Conservation (phyloP, 75 land plant species). For the Adiantum capillusveneris region DNA sequence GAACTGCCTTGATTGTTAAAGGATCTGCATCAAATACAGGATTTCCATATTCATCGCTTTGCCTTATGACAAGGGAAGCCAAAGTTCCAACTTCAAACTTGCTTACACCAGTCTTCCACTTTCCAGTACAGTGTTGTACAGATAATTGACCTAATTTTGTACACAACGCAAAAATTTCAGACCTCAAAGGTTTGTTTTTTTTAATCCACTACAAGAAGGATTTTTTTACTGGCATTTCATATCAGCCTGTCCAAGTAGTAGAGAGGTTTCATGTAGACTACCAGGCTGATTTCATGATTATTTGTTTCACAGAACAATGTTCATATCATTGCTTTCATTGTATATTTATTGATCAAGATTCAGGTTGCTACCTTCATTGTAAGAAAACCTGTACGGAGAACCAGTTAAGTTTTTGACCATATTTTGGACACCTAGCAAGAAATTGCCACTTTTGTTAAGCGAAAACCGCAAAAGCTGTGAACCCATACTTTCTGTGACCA, state of each 20-base stretch:
- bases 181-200: too few species aligned
- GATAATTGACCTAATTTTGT: background rate
- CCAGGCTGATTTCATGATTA: too few species aligned
- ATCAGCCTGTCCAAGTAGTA: too few species aligned
- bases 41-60: conserved; percentile 4
- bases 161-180: too few species aligned
- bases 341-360: too few species aligned
- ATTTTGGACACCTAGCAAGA: background rate
- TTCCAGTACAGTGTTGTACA: background rate
- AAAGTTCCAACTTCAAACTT: background rate
- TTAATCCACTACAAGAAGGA: too few species aligned
- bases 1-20: background rate
- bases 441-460: background rate
- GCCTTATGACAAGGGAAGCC: background rate
- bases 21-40: background rate
- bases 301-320: too few species aligned
- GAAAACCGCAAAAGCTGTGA: background rate
- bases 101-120: background rate
- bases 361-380: background rate
- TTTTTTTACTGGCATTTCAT: too few species aligned
- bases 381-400: background rate
- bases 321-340: too few species aligned
- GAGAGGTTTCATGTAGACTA: too few species aligned
- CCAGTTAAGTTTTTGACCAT: background rate
- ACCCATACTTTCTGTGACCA: background rate